A percentile compares a stretch with the other conserved stretches of the same genome.
phyloP scores from a whole-genome alignment of 768 basidiomycete species.

The Mycena galericulata region DNA sequence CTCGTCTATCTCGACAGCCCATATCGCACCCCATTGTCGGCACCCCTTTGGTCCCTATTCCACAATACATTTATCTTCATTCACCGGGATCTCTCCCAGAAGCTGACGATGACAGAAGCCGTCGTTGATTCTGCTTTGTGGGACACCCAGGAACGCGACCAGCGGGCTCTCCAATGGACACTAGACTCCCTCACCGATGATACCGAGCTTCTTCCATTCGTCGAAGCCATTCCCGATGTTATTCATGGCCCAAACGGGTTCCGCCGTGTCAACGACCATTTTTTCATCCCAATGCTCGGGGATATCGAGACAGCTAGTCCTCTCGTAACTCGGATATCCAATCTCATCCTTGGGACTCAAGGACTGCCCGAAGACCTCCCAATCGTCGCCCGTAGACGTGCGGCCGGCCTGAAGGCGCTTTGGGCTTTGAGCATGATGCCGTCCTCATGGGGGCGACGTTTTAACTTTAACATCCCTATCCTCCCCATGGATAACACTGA shows the following conservation, averaged over 20 bases:
- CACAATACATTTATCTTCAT: neutral
- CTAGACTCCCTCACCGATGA: slow-evolving; percentile 17
- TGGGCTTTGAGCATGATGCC: slow-evolving; percentile 19
- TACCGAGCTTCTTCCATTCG: slow-evolving; percentile 7
- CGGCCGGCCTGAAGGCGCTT: slow-evolving; percentile 4
- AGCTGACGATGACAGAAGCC: slow-evolving; percentile 6
- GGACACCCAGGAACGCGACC: slow-evolving; percentile 2
- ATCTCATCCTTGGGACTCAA: neutral
- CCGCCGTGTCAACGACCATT: neutral
- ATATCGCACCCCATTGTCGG: slow-evolving; percentile 12
- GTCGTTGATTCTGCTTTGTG: neutral
- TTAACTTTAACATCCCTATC: no score
- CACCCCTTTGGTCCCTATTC: slow-evolving; percentile 1
- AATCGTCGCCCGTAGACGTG: neutral
- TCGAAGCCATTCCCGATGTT: slow-evolving; percentile 10
- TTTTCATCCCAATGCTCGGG: slow-evolving; percentile 1
- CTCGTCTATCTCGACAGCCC: slow-evolving; percentile 6
- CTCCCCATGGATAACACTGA: no score
- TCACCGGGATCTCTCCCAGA: no score
- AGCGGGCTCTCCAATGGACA: slow-evolving; percentile 18
- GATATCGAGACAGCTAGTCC: slow-evolving; percentile 8
- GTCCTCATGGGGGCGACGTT: neutral
- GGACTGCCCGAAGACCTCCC: slow-evolving; percentile 5
- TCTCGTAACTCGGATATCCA: slow-evolving; percentile 2
- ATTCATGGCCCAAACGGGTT: slow-evolving; percentile 4